These are phyloP conservation scores for Aspergillus amoenus DNA, from an alignment of 2,329 filamentous ascomycete species.

Conservation along the genomic window DNA sequence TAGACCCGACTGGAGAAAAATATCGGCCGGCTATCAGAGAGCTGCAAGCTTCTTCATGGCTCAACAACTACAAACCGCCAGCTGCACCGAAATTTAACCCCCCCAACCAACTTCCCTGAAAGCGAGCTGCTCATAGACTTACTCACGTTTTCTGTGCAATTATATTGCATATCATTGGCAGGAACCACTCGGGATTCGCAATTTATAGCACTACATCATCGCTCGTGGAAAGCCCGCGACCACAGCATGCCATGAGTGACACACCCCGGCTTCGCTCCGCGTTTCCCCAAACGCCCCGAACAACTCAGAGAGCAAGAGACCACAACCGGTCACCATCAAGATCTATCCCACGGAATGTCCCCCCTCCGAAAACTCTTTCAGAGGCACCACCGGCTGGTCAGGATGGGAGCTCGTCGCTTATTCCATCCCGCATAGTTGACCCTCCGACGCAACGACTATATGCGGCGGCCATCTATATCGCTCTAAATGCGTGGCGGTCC, in stretches of 20 bases:
- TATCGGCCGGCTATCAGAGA: neutral
- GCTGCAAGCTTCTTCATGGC: neutral
- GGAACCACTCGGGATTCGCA: neutral
- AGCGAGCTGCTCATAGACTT: neutral
- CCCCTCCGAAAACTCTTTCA: slow-evolving; percentile 22
- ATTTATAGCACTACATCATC: slow-evolving; percentile 6
- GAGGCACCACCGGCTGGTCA: slow-evolving; percentile 23
- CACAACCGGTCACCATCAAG: slow-evolving; percentile 29
- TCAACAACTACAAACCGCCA: neutral
- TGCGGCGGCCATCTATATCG: slow-evolving; percentile 73
- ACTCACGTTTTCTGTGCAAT: neutral
- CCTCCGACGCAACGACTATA: slow-evolving; percentile 89
- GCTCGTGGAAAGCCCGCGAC: slow-evolving; percentile 19
- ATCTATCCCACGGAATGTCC: slow-evolving; percentile 24
- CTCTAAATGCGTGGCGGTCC: slow-evolving; percentile 76
- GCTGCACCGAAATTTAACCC: neutral
- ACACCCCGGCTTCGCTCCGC: slow-evolving; percentile 81
- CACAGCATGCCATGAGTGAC: slow-evolving; percentile 72
- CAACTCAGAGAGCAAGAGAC: slow-evolving; percentile 39
- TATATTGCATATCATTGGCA: neutral
- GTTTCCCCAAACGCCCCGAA: slow-evolving; percentile 72
- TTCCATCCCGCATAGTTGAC: slow-evolving; percentile 79
- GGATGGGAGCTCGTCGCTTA: slow-evolving; percentile 58
- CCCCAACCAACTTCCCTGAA: neutral
- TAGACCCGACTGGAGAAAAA: neutral